Conservation (phyloP, 768 basidiomycete genomes). For the Steccherinum ochraceum region DNA sequence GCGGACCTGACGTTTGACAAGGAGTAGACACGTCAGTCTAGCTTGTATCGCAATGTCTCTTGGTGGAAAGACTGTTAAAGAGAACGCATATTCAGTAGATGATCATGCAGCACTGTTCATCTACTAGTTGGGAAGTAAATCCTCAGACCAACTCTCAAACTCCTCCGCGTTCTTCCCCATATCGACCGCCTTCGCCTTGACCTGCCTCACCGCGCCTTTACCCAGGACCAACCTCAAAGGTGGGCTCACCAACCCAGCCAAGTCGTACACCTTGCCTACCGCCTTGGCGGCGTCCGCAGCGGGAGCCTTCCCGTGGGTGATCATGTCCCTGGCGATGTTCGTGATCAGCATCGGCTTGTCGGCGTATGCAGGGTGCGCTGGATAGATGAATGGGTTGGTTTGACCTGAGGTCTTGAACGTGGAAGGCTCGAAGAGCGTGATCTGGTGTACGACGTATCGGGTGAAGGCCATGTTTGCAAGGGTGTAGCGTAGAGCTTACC, state of each 20-base stretch:
- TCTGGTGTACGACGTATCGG: no score
- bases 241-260: background rate
- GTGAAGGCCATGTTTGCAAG: no score
- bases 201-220: background rate
- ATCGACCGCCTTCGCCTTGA: background rate
- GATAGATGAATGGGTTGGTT: background rate
- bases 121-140: no score
- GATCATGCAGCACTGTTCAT: no score
- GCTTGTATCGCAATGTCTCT: no score
- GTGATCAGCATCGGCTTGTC: background rate
- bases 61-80: background rate
- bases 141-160: background rate
- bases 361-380: conserved; percentile 9
- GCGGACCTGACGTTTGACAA: no score
- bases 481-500: no score
- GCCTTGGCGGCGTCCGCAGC: conserved; percentile 3
- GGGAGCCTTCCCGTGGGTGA: background rate
- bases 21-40: no score
- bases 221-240: conserved; percentile 5
- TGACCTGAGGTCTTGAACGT: background rate
- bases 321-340: background rate
- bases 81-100: no score
- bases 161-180: background rate
- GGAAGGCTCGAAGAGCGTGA: conserved; percentile 5
- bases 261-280: conserved; percentile 4